These are phyloP conservation scores for Cnidoscolus chayamansa DNA, from an alignment of 441 rosid species.

Conservation along the genomic window DNA sequence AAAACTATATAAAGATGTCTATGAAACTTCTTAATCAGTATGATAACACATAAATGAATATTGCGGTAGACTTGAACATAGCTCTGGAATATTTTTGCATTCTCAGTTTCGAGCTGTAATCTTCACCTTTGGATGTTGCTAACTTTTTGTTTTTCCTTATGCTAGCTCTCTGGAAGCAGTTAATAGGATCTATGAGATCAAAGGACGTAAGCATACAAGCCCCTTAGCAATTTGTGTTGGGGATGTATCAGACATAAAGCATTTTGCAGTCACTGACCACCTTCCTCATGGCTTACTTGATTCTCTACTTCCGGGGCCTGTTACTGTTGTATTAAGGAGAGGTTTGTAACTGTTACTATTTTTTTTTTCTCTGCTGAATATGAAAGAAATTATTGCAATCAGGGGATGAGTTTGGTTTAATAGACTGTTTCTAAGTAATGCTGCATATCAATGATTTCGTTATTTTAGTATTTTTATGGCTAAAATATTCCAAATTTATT, in stretches of 20 bases:
- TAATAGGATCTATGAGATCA: constrained; percentile 77
- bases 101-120: background rate
- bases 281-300: constrained; percentile 73
- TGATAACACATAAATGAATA: constrained; percentile 5
- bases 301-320: constrained; percentile 84
- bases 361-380: constrained; percentile 5
- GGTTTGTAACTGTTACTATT: constrained; percentile 39
- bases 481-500: too few species aligned
- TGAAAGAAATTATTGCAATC: background rate
- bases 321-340: constrained; percentile 70
- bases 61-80: background rate
- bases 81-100: background rate
- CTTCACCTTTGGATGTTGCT: constrained; percentile 1
- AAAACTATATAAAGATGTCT: background rate
- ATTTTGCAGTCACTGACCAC: constrained; percentile 67
- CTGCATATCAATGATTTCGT: background rate
- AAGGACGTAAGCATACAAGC: constrained; percentile 79
- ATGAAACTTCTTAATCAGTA: background rate
- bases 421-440: background rate
- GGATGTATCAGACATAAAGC: constrained; percentile 67
- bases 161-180: constrained; percentile 71
- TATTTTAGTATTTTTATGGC: too few species aligned
- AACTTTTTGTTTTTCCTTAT: constrained; percentile 11
- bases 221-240: constrained; percentile 89
- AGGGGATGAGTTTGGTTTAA: background rate